A percentile compares a stretch with the other conserved stretches of the same genome.
Conservation (phyloP, 2,329 filamentous ascomycete species). For the Rhynchosporium agropyri region DNA sequence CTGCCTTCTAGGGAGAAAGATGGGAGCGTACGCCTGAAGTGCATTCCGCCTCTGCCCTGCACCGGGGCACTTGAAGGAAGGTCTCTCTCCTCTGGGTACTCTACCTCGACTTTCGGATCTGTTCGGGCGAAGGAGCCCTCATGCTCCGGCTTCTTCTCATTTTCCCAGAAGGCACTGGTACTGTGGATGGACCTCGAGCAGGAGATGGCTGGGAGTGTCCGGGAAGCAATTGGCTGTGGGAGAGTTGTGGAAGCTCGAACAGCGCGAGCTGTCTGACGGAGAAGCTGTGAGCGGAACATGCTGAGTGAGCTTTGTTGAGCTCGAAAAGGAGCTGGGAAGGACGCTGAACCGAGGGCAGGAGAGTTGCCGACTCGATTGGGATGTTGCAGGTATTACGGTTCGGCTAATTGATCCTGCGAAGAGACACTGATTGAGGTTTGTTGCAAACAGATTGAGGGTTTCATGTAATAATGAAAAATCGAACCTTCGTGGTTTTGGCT, state of each 20-base stretch:
- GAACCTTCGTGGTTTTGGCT: constrained; percentile 3
- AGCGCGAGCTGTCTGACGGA: constrained; percentile 37
- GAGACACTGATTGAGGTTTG: background rate
- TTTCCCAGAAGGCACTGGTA: constrained; percentile 28
- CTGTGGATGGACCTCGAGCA: constrained; percentile 33
- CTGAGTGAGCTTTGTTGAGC: constrained; percentile 12
- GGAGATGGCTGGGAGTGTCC: constrained; percentile 24
- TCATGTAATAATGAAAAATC: background rate
- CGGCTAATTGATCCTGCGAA: background rate
- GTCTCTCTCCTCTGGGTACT: constrained; percentile 75
- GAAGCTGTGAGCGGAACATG: constrained; percentile 41
- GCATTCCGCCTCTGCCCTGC: constrained; percentile 74
- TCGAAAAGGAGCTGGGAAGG: constrained; percentile 8
- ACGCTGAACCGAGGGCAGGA: constrained; percentile 6
- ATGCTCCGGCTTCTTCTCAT: constrained; percentile 34
- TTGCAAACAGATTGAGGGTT: background rate
- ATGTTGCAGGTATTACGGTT: background rate
- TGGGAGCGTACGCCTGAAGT: constrained; percentile 82
- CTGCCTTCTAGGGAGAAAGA: constrained; percentile 85
- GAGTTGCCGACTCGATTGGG: constrained; percentile 6
- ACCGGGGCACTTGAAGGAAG: constrained; percentile 73
- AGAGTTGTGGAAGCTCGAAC: constrained; percentile 34
- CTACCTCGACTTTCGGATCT: constrained; percentile 74
- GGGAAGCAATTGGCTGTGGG: constrained; percentile 23
- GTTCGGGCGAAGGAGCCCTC: constrained; percentile 68